Base-by-base conservation (phyloP, 768 basidiomycete species). In the Termitomyces eurrhizus region DNA sequence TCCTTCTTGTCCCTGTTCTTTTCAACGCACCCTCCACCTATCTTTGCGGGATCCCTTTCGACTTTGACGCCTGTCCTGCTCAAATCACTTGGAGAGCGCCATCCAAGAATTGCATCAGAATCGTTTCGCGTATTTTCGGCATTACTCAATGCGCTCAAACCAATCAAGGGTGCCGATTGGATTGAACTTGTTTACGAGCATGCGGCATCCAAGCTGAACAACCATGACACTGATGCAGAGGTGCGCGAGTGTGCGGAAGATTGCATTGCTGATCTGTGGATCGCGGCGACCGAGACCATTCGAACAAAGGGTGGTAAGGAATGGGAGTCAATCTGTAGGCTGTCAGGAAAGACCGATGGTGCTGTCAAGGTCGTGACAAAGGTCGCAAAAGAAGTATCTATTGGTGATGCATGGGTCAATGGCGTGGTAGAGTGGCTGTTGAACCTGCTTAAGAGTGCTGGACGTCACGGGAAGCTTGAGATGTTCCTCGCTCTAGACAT, bases 211-310 rank as follows among this genome's bases (percentile, higher is more conserved):
- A 81, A 93, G 55, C 74, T 99, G 41, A 82, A 77, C 53, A 88
- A 83, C 50, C 86, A 90, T 62, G 91, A 95, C 65, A 95, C 95
- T 1, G 96, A 98, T 70, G 87, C 90, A 4, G 95, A 97, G 64
- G 93, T 98, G 24, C 84, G 94, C 41, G 80, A 82, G 29, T 85
- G 83, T 63, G 94, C 94, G 0, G 89, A 98, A 66, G 86, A 89
- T 36, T 86, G 85, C 52, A 81, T 96, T 48, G 95, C 89, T 1
- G 89, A 94, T 69, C 75, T 98, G 9, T 93, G 97, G 87, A 82
- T 93, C 54, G 88, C 87, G 65, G 93, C 94, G 1, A 87, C 90
- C 0, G 92, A 94, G 51, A 73, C 85, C 14, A 79, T 92, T 39
- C 80, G 73, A 64, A 70, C 74, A 1, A 89, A 88, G 70, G 83